Evolutionary conservation across 225 moss, liverwort and hornwort species (phyloP).

Genomic region (Pseudoscleropodium purum): DNA sequence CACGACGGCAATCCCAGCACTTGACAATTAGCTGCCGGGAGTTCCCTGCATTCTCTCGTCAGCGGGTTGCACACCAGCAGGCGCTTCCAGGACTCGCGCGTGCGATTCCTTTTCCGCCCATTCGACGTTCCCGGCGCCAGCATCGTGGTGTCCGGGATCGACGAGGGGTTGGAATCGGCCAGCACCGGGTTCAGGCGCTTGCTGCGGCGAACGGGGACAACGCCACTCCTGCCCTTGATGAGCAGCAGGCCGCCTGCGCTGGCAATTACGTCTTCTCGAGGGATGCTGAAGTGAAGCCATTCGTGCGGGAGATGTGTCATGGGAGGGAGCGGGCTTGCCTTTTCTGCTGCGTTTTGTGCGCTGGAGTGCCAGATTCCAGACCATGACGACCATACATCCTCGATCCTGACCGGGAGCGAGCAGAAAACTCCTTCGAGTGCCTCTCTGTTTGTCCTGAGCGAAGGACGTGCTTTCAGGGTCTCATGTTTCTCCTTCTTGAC

Average conservation of each 20-base stretch:
- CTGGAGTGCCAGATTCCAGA: neutral
- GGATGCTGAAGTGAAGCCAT: neutral
- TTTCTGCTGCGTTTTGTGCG: neutral
- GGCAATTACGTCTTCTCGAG: neutral
- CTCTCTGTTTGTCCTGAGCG: fast-evolving
- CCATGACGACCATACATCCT: neutral
- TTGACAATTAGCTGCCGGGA: neutral
- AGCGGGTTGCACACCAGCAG: neutral
- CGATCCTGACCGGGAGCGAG: neutral
- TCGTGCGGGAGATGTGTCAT: neutral
- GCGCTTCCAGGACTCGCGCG: neutral
- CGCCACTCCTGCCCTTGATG: neutral
- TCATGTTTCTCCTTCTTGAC: neutral
- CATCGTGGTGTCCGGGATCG: neutral
- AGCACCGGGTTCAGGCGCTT: neutral
- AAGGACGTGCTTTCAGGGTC: neutral
- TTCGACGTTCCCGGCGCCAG: neutral
- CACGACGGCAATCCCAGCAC: fast-evolving
- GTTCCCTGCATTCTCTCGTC: neutral
- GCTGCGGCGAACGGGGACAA: neutral
- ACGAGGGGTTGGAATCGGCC: neutral
- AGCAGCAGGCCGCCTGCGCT: neutral
- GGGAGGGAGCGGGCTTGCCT: neutral
- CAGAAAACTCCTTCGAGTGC: neutral
- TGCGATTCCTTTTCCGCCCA: too few relatives aligned